Percentiles rank a stretch among this genome's conserved stretches.
These are phyloP conservation scores for Dittrichia graveolens DNA, from an alignment of 129 eudicot genomes.

Conservation along the genomic window DNA sequence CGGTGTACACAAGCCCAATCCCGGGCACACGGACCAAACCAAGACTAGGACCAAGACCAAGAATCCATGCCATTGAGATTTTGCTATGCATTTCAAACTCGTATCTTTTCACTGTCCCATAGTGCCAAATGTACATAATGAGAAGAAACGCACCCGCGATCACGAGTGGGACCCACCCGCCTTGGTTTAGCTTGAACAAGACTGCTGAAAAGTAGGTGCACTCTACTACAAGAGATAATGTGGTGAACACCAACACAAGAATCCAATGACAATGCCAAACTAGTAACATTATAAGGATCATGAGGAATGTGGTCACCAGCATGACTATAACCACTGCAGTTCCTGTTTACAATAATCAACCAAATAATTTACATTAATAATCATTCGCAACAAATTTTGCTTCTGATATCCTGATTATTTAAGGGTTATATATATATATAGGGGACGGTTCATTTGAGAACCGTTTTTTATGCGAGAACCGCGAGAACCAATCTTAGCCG, in stretches of 20 bases:
- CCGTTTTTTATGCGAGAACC: too few species aligned
- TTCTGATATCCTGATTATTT: constrained; percentile 6
- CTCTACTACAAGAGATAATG: constrained; percentile 59
- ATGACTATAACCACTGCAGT: constrained; percentile 81
- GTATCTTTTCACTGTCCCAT: constrained; percentile 76
- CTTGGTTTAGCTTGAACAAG: constrained; percentile 68
- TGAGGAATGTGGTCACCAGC: constrained; percentile 76
- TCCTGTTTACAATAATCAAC: constrained; percentile 46
- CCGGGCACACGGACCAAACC: constrained; percentile 87
- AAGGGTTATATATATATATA: too few species aligned
- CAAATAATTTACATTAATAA: background rate
- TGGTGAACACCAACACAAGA: constrained; percentile 57
- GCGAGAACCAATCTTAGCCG: too few species aligned
- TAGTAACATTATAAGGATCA: constrained; percentile 64
- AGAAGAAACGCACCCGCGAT: constrained; percentile 71
- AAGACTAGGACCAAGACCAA: constrained; percentile 77
- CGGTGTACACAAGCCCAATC: constrained; percentile 80
- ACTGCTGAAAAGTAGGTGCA: constrained; percentile 77
- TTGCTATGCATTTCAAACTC: constrained; percentile 84
- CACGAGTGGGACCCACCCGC: constrained; percentile 93
- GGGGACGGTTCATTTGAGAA: too few species aligned
- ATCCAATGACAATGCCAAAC: constrained; percentile 95
- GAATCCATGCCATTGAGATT: constrained; percentile 78
- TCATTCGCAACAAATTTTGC: background rate
- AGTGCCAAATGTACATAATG: constrained; percentile 85